These are phyloP conservation scores for Astrephomene gubernaculifera DNA, from an alignment of 139 green algal species.

Conservation along the genomic window DNA sequence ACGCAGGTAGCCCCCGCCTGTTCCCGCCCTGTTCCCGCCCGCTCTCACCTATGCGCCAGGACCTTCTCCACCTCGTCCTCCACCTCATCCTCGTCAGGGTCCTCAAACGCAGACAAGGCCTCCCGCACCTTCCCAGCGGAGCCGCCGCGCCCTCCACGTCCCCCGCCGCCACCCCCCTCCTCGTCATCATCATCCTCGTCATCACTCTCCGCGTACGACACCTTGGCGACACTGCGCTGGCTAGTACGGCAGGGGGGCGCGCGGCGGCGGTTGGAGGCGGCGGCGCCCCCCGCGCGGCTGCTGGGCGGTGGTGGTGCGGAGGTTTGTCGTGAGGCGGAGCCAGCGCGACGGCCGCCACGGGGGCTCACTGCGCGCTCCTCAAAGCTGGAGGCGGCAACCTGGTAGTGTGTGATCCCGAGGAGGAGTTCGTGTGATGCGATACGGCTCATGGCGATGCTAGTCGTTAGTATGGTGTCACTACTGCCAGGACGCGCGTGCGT, in stretches of 20 bases:
- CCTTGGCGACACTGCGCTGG: slow-evolving; percentile 37
- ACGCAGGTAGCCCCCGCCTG: too few species aligned
- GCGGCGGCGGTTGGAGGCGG: background rate
- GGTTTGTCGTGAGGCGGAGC: background rate
- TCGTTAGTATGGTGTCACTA: too few species aligned
- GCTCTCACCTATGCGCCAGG: slow-evolving; percentile 68
- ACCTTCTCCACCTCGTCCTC: slow-evolving; percentile 82
- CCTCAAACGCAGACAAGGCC: slow-evolving; percentile 63
- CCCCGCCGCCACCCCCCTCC: slow-evolving; percentile 18
- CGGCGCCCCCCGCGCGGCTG: background rate
- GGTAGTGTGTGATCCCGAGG: too few species aligned
- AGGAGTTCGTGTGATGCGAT: too few species aligned
- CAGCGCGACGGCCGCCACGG: background rate
- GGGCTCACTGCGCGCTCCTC: slow-evolving; percentile 37
- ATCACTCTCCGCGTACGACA: slow-evolving; percentile 51
- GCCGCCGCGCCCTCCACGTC: background rate
- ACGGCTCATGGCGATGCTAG: too few species aligned
- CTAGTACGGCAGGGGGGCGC: slow-evolving; percentile 29
- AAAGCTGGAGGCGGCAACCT: background rate
- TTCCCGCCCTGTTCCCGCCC: background rate
- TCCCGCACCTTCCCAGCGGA: slow-evolving; percentile 35
- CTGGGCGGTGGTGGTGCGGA: background rate
- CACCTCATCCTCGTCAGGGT: slow-evolving; percentile 54
- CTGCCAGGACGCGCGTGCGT: too few species aligned
- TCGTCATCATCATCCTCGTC: slow-evolving; percentile 18